These are phyloP conservation scores for Gaultheria prostrata DNA, from an alignment of 148 eudicot species.

Conservation along the genomic window DNA sequence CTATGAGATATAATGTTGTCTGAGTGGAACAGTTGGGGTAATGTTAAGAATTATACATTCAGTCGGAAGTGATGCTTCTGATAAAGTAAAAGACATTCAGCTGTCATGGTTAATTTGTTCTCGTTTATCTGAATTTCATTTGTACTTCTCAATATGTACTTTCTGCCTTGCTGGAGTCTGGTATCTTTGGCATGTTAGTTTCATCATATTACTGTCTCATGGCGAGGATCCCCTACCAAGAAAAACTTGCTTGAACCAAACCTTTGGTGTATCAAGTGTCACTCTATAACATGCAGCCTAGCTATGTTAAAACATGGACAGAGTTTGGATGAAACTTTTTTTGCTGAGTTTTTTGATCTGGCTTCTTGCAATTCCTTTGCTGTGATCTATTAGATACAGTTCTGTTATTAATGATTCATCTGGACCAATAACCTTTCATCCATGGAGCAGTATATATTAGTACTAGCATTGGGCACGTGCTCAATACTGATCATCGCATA, in stretches of 20 bases:
- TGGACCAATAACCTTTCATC: not conserved
- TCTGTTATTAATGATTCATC: not conserved
- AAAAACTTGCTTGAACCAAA: not conserved
- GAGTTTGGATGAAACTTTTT: not conserved
- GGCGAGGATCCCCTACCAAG: not conserved
- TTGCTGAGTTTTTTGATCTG: not conserved
- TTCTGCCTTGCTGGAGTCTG: not conserved
- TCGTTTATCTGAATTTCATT: not conserved
- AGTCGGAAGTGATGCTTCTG: not conserved
- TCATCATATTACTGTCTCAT: not conserved
- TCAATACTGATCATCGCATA: too few relatives aligned
- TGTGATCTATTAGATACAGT: not conserved
- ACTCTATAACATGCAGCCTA: not conserved
- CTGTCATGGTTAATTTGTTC: not conserved
- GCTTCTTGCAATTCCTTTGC: not conserved
- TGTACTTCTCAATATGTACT: not conserved
- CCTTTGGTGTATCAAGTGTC: not conserved
- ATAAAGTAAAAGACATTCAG: not conserved
- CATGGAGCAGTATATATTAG: not conserved
- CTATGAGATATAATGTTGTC: not conserved
- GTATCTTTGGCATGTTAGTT: not conserved
- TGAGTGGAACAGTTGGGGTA: too few relatives aligned
- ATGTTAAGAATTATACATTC: not conserved
- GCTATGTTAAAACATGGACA: not conserved
- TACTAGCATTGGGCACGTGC: too few relatives aligned